Evolutionary conservation across 495 filamentous ascomycete species (phyloP).

Genomic region (Neurospora sp.): DNA sequence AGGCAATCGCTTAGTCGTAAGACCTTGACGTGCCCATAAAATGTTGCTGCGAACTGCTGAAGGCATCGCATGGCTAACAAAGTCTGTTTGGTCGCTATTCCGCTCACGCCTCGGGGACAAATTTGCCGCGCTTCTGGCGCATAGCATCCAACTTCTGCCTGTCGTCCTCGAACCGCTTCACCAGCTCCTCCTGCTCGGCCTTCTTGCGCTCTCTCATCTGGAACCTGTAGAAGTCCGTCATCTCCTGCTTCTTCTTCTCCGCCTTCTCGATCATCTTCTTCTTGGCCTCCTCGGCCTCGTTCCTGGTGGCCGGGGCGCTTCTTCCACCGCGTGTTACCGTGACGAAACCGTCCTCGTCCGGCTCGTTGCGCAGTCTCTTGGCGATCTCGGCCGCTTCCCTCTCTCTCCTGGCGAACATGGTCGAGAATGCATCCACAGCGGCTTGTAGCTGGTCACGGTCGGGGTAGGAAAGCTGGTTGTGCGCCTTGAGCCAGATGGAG

Average conservation of each 20-base stretch:
- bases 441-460: slow-evolving; percentile 49
- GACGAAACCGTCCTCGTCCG: slow-evolving; percentile 92
- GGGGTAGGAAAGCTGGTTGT: slow-evolving; percentile 63
- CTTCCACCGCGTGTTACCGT: slow-evolving; percentile 77
- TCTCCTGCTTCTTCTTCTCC: slow-evolving; percentile 50
- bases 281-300: slow-evolving; percentile 61
- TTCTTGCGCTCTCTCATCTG: slow-evolving; percentile 86
- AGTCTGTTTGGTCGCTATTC: not conserved
- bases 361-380: slow-evolving; percentile 55
- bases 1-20: not conserved
- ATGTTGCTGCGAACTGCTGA: not conserved
- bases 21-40: not conserved
- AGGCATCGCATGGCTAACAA: not conserved
- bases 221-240: slow-evolving; percentile 85
- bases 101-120: slow-evolving; percentile 39
- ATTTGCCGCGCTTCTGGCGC: slow-evolving; percentile 49
- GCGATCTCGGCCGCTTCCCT: slow-evolving; percentile 52
- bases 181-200: slow-evolving; percentile 59
- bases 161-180: slow-evolving; percentile 57
- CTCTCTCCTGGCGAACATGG: slow-evolving; percentile 54
- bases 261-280: slow-evolving; percentile 65
- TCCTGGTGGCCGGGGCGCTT: slow-evolving; percentile 59
- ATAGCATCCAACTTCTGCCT: slow-evolving; percentile 48
- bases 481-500: slow-evolving; percentile 47
- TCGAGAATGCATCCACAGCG: slow-evolving; percentile 74